These are phyloP conservation scores for Mycosarcoma mackinlayi DNA, from an alignment of 1,284 basidiomycete genomes.

Conservation along the genomic window DNA sequence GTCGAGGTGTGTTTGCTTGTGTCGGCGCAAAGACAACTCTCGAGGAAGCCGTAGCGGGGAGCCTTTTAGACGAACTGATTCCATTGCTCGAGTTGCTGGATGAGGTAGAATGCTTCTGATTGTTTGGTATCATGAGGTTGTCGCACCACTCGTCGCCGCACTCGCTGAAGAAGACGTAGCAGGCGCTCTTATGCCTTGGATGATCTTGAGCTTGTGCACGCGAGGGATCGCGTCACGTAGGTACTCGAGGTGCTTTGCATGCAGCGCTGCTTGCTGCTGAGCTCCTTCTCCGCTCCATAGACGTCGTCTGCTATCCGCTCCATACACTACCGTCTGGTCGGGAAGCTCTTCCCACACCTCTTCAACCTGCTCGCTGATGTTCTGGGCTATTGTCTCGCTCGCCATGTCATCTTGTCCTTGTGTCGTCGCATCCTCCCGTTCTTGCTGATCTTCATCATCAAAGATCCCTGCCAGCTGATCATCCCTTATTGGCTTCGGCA, in stretches of 20 bases:
- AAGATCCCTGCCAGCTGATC: slow-evolving; percentile 20
- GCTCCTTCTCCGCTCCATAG: slow-evolving; percentile 87
- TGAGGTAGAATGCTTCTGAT: neutral
- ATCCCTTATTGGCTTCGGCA: slow-evolving; percentile 29
- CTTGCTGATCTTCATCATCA: slow-evolving; percentile 14
- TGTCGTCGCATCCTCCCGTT: neutral
- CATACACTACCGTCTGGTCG: slow-evolving; percentile 87
- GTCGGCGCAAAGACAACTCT: too few species aligned
- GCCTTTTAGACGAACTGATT: too few species aligned
- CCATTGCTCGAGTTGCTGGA: too few species aligned
- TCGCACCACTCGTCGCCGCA: neutral
- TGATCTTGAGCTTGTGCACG: slow-evolving; percentile 55
- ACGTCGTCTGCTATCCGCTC: slow-evolving; percentile 77
- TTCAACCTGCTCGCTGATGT: neutral
- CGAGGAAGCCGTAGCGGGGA: too few species aligned
- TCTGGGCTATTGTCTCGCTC: neutral
- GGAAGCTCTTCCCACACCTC: slow-evolving; percentile 74
- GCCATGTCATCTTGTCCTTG: neutral
- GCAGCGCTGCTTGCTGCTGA: slow-evolving; percentile 82
- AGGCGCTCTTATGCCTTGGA: slow-evolving; percentile 35
- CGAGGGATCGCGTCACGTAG: slow-evolving; percentile 74
- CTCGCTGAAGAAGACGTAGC: slow-evolving; percentile 6
- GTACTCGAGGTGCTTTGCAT: slow-evolving; percentile 89
- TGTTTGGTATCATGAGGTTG: slow-evolving; percentile 5
- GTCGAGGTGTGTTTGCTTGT: too few species aligned